Evolutionary conservation across 2,329 filamentous ascomycete genomes (phyloP).

Genomic region (Pseudogymnoascus sp.): DNA sequence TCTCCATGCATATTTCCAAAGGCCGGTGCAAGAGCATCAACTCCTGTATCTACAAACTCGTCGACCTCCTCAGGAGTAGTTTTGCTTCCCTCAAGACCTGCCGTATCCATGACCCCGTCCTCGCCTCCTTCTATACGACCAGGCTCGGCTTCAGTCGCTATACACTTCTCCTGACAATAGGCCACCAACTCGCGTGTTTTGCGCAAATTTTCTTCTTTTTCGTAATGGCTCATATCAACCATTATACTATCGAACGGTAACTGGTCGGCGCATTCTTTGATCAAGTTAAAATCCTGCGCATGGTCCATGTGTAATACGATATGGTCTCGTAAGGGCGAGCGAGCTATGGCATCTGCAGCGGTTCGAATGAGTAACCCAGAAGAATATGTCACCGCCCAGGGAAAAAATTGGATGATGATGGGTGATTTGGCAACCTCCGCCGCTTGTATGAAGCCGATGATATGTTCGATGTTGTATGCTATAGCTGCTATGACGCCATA

Average conservation of each 20-base stretch:
- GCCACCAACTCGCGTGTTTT: conserved; percentile 54
- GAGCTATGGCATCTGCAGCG: conserved; percentile 30
- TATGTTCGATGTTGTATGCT: conserved; percentile 61
- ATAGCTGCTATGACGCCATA: conserved; percentile 47
- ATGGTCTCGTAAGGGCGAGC: conserved; percentile 10
- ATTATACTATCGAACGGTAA: conserved; percentile 61
- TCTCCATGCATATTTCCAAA: conserved; percentile 61
- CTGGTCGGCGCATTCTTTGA: conserved; percentile 44
- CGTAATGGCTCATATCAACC: conserved; percentile 67
- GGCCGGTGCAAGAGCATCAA: conserved; percentile 57
- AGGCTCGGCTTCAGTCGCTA: conserved; percentile 62
- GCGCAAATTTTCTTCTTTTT: conserved; percentile 58
- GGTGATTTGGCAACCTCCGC: conserved; percentile 58
- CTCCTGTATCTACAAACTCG: conserved; percentile 54
- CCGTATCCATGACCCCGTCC: conserved; percentile 12
- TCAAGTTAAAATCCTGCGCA: conserved; percentile 50
- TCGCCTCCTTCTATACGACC: conserved; percentile 13
- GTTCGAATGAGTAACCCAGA: conserved; percentile 43
- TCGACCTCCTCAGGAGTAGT: conserved; percentile 54
- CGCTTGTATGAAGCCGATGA: conserved; percentile 58
- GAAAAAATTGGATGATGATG: conserved; percentile 61
- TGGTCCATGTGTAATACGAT: conserved; percentile 53
- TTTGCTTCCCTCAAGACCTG: conserved; percentile 34
- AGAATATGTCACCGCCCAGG: conserved; percentile 58
- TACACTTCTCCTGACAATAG: conserved; percentile 57